Percentiles rank a stretch among this genome's conserved stretches.
These are phyloP conservation scores for Leishmania amazonensis DNA, from an alignment of 208 protist species.

Conservation along the genomic window DNA sequence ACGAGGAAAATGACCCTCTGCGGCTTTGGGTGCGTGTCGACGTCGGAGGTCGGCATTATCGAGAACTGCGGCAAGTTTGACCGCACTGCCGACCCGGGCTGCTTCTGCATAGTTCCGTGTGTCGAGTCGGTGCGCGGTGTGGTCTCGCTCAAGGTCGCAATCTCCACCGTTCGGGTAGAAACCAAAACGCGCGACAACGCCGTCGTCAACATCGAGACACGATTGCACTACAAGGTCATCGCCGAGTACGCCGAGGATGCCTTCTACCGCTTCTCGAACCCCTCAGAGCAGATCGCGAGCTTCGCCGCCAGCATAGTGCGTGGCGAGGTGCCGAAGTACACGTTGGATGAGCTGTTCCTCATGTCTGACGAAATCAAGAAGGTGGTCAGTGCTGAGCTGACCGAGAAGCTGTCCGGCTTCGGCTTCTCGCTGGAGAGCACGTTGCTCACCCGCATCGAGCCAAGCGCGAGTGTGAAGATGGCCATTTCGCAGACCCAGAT, in stretches of 20 bases:
- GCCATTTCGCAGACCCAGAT: conserved; percentile 85
- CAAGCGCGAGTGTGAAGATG: conserved; percentile 52
- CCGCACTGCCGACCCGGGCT: conserved; percentile 47
- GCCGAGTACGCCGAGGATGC: conserved; percentile 42
- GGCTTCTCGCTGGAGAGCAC: conserved; percentile 74
- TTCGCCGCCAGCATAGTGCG: conserved; percentile 73
- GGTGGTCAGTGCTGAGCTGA: conserved; percentile 58
- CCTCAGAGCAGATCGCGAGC: conserved; percentile 67
- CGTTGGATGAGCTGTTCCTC: conserved; percentile 77
- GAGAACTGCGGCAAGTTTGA: conserved; percentile 75
- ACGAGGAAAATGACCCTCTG: conserved; percentile 7
- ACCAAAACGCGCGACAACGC: conserved; percentile 88
- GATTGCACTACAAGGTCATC: conserved; percentile 67
- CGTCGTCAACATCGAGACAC: conserved; percentile 51
- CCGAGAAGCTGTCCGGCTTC: conserved; percentile 55
- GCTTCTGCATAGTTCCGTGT: conserved; percentile 57
- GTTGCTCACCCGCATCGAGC: conserved; percentile 78
- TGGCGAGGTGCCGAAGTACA: conserved; percentile 79
- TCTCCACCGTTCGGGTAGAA: conserved; percentile 47
- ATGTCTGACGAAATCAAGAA: conserved; percentile 70
- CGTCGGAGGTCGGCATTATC: conserved; percentile 57
- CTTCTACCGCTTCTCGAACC: conserved; percentile 75
- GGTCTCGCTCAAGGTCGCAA: conserved; percentile 52
- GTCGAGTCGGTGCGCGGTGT: conserved; percentile 45
- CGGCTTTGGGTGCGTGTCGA: conserved; percentile 66